Conservation (phyloP, 2,329 filamentous ascomycete species). For the Epichloe gansuensis region DNA sequence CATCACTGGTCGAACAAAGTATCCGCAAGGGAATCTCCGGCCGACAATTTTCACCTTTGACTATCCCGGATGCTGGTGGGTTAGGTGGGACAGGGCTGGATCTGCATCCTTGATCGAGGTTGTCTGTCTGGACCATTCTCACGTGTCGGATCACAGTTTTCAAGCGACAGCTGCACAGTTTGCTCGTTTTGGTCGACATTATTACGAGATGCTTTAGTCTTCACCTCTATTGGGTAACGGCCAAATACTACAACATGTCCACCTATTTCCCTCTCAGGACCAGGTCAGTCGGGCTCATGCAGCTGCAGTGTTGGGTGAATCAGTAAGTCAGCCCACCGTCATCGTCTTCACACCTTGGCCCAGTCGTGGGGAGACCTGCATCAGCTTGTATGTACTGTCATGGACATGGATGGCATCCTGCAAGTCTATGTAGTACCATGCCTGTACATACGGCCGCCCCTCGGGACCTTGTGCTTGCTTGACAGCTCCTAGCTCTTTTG, state of each 20-base stretch:
- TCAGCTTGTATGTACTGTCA: not conserved
- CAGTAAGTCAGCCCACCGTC: constrained; percentile 3
- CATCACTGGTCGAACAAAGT: not conserved
- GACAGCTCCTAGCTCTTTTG: not conserved
- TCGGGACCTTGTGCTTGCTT: not conserved
- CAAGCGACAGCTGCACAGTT: too few relatives aligned
- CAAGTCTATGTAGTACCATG: not conserved
- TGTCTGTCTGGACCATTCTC: too few relatives aligned
- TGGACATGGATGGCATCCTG: not conserved
- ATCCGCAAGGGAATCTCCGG: not conserved
- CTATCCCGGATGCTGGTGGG: too few relatives aligned
- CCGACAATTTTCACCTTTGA: not conserved
- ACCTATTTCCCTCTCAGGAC: constrained; percentile 5
- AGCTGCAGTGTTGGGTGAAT: constrained; percentile 5
- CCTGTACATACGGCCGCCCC: not conserved
- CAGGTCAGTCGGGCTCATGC: constrained; percentile 10
- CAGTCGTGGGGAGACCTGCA: not conserved
- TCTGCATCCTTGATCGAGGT: too few relatives aligned
- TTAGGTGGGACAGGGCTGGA: too few relatives aligned
- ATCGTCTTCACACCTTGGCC: not conserved
- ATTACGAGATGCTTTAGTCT: not conserved
- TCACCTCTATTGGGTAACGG: constrained; percentile 3
- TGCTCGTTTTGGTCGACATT: too few relatives aligned
- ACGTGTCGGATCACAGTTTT: too few relatives aligned
- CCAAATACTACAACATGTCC: constrained; percentile 1